These are phyloP conservation scores for Colletotrichum spinosum DNA, from an alignment of 2,329 filamentous ascomycete genomes.

Conservation along the genomic window DNA sequence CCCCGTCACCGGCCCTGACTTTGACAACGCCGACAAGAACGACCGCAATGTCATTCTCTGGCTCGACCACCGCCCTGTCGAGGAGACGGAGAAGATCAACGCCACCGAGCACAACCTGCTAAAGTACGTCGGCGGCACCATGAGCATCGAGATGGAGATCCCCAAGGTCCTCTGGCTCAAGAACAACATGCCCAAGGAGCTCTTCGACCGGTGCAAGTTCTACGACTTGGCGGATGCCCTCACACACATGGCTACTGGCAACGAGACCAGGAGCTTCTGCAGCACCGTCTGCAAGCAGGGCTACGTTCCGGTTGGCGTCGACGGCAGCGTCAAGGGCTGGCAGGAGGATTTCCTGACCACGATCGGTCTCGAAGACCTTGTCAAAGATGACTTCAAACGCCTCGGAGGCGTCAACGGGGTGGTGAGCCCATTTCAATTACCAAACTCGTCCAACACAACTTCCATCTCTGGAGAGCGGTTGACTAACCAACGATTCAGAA, in stretches of 20 bases:
- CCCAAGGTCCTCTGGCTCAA: slow-evolving; percentile 99
- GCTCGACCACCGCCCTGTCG: slow-evolving; percentile 93
- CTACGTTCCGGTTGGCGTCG: slow-evolving; percentile 94
- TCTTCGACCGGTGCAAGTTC: slow-evolving; percentile 95
- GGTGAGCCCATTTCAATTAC: slow-evolving; percentile 73
- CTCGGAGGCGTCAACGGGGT: slow-evolving; percentile 95
- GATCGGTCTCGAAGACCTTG: slow-evolving; percentile 88
- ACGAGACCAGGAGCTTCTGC: slow-evolving; percentile 92
- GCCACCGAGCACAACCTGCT: slow-evolving; percentile 91
- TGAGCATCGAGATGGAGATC: slow-evolving; percentile 99
- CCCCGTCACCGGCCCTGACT: slow-evolving; percentile 89
- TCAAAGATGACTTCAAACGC: slow-evolving; percentile 87
- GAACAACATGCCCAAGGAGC: slow-evolving; percentile 93
- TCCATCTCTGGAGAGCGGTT: neutral
- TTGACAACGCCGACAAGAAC: slow-evolving; percentile 77
- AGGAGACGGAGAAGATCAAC: slow-evolving; percentile 95
- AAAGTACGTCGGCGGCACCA: slow-evolving; percentile 95
- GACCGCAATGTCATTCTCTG: slow-evolving; percentile 97
- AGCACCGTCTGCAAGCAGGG: slow-evolving; percentile 98
- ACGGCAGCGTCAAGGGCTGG: slow-evolving; percentile 98
- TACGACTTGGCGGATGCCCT: slow-evolving; percentile 94
- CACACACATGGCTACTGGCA: slow-evolving; percentile 93
- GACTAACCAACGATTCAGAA: slow-evolving; percentile 69
- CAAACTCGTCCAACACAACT: too few species aligned
- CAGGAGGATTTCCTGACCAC: slow-evolving; percentile 91